Conservation (phyloP, 2,329 filamentous ascomycete genomes). For the Raffaelea arxii region DNA sequence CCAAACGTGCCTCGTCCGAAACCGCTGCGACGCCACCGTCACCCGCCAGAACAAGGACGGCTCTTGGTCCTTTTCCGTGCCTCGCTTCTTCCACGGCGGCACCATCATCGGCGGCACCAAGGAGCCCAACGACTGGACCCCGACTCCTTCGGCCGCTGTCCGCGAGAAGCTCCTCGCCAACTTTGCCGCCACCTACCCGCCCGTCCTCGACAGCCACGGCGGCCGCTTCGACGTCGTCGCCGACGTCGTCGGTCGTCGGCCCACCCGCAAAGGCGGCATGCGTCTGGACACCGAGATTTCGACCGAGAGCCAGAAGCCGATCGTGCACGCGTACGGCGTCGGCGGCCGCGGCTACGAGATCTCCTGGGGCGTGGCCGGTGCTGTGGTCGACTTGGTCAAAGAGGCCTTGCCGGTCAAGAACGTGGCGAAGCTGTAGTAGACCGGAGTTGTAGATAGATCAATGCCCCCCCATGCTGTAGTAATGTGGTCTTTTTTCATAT, state of each 20-base stretch:
- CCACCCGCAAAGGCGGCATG: constrained; percentile 36
- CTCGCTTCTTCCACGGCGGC: constrained; percentile 50
- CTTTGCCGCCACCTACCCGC: constrained; percentile 25
- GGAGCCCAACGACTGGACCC: constrained; percentile 46
- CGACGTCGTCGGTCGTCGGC: constrained; percentile 36
- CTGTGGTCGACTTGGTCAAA: constrained; percentile 31
- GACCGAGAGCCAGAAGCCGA: constrained; percentile 8
- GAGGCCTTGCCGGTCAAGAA: not conserved
- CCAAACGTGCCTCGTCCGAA: constrained; percentile 36
- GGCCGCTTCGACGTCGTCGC: constrained; percentile 11
- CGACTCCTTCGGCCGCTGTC: constrained; percentile 34
- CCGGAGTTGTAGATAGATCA: too few species aligned
- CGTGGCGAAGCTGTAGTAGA: not conserved
- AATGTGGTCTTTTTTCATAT: too few species aligned
- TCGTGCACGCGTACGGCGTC: constrained; percentile 50
- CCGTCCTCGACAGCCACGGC: constrained; percentile 15
- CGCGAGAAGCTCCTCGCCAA: constrained; percentile 33
- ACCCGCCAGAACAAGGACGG: constrained; percentile 55
- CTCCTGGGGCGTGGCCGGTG: constrained; percentile 48
- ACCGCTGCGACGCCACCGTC: constrained; percentile 30
- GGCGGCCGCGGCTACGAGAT: constrained; percentile 53
- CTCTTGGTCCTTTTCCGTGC: constrained; percentile 53
- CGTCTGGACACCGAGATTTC: constrained; percentile 41
- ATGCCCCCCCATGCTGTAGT: too few species aligned
- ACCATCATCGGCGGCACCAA: constrained; percentile 60